Evolutionary conservation across 306 rosid genomes (phyloP).

Genomic region (Quercus mongolica): DNA sequence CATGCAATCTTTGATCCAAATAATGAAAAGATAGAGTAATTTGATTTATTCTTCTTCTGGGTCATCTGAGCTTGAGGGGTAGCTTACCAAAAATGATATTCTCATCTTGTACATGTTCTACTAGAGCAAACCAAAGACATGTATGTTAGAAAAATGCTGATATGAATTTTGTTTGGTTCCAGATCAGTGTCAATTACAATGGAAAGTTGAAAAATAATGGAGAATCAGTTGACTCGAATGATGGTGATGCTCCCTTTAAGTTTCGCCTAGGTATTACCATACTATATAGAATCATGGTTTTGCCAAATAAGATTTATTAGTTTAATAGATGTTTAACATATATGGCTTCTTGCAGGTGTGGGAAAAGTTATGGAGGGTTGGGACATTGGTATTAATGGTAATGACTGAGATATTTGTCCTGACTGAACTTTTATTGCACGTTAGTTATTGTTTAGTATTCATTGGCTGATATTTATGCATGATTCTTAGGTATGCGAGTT

Average conservation of each 20-base stretch:
- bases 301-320: background rate
- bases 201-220: constrained; percentile 67
- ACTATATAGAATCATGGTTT: background rate
- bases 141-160: background rate
- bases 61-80: background rate
- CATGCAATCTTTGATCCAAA: background rate
- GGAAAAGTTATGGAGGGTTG: constrained; percentile 62
- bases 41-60: background rate
- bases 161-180: constrained; percentile 35
- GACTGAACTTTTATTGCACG: background rate
- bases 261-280: constrained; percentile 73
- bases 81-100: background rate
- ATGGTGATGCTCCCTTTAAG: constrained; percentile 48
- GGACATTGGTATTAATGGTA: constrained; percentile 89
- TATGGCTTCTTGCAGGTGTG: constrained; percentile 50
- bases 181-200: constrained; percentile 61
- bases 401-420: constrained; percentile 1
- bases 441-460: background rate
- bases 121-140: background rate
- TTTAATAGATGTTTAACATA: constrained; percentile 3
- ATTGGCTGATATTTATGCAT: background rate
- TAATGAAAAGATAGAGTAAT: background rate
- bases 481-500: constrained; percentile 70
- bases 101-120: background rate
- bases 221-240: constrained; percentile 48